Evolutionary conservation across 2,329 filamentous ascomycete genomes (phyloP), one percentile per base, ranked within the genome.

Genomic region (Byssochlamys sp.): DNA sequence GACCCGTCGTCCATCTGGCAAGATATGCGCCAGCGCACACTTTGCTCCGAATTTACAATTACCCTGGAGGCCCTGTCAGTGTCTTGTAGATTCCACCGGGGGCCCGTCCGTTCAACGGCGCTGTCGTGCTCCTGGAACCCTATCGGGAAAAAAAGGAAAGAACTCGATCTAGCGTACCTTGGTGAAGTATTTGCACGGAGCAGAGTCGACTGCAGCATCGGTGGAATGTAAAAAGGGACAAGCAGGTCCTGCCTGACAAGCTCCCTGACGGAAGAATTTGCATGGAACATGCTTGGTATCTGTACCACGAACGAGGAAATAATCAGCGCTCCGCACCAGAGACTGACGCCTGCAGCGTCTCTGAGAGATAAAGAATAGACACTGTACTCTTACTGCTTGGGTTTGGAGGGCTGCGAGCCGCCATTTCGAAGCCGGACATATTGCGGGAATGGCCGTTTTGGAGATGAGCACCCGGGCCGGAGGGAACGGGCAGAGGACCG

Each of bases 21-120:
- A 86, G 68, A 97, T 88, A 75, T 99, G 94, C 63, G 95, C 90
- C 70, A 97, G 90, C 69, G 92, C 92, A 80, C 94, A 99, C 76
- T 97, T 97, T 62, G 90, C 89, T 61, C 94, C 94, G 73, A 97
- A 99, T 75, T 97, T 97, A 85, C 94, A 99, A 76, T 96, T 96
- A 65, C 94, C 94, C 90, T 96, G 67, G 55, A 58, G 31, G 3
- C 53, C 24, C n/a, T 5, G 35, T 39, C 53, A 35, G 53, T 55
- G 29, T 39, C 14, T 39, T 55, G 56, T 33, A 55, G 11, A 52
- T 63, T 48, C 61, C 57, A 35, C 24, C 14, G 33, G 14, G 19
- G 19, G 27, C 35, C 45, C 55, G 26, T 33, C 10, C 14, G 10
- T 33, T 39, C 54, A 39, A 58, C 27, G 33, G 33, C 19, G 27